Evolutionary conservation across 2,329 filamentous ascomycete species (phyloP).

Genomic region (Balansia obtecta): DNA sequence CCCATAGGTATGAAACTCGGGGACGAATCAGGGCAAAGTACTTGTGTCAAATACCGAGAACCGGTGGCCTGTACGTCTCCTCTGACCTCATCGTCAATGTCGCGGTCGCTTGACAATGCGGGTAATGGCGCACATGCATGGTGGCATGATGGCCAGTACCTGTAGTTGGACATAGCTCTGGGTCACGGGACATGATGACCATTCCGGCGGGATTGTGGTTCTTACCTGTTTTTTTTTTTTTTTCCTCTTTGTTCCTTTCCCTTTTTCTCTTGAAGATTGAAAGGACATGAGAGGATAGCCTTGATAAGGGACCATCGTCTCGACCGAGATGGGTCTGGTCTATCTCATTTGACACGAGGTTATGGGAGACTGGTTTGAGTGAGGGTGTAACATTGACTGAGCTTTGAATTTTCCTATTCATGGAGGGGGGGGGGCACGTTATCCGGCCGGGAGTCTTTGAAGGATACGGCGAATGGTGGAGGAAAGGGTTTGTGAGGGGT

Average conservation of each 20-base stretch:
- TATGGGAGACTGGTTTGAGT: no score
- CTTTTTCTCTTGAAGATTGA: not conserved
- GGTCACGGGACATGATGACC: not conserved
- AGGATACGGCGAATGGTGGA: not conserved
- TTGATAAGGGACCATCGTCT: not conserved
- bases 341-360: conserved; percentile 1
- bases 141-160: conserved; percentile 1
- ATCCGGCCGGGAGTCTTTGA: not conserved
- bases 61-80: not conserved
- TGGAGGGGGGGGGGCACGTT: not conserved
- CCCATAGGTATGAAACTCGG: not conserved
- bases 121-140: not conserved
- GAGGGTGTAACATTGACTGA: not conserved
- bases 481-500: not conserved
- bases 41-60: conserved; percentile 1
- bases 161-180: conserved; percentile 1
- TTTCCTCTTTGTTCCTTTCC: no score
- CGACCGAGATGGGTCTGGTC: not conserved
- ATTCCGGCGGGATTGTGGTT: not conserved
- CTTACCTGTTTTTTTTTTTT: no score
- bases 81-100: not conserved
- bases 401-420: not conserved
- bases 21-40: not conserved
- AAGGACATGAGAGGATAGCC: not conserved
- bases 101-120: not conserved